Evolutionary conservation across 352 stramenopile species (phyloP).

Genomic region (Thalassiosira delicatula): DNA sequence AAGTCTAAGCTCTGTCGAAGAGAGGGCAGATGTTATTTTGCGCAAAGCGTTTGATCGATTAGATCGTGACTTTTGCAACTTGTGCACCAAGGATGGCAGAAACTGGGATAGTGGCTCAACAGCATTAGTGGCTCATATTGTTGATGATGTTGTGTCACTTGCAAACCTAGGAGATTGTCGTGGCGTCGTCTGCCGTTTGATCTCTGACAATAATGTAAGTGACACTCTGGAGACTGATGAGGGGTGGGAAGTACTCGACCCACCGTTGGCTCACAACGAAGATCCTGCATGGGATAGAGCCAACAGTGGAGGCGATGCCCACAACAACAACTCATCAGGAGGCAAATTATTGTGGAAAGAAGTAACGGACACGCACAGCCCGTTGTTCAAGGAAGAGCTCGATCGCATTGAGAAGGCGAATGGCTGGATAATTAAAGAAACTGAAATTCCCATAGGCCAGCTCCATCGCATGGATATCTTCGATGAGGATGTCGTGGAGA

Average conservation of each 20-base stretch:
- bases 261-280: slow-evolving; percentile 20
- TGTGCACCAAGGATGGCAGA: slow-evolving; percentile 70
- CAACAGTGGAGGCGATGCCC: slow-evolving; percentile 18
- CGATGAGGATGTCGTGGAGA: slow-evolving; percentile 78
- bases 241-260: slow-evolving; percentile 67
- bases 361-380: slow-evolving; percentile 72
- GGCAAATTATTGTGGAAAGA: slow-evolving; percentile 72
- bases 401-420: slow-evolving; percentile 75
- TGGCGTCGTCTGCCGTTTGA: slow-evolving; percentile 66
- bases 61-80: slow-evolving; percentile 76
- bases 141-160: slow-evolving; percentile 70
- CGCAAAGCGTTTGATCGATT: slow-evolving; percentile 67
- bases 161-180: slow-evolving; percentile 79
- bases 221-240: slow-evolving; percentile 26
- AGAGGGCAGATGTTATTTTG: slow-evolving; percentile 56
- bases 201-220: slow-evolving; percentile 37
- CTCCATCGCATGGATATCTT: slow-evolving; percentile 75
- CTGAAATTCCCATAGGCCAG: slow-evolving; percentile 73
- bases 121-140: slow-evolving; percentile 69
- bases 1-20: slow-evolving; percentile 46
- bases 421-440: slow-evolving; percentile 79
- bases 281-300: slow-evolving; percentile 39
- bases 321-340: slow-evolving; percentile 4
- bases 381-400: slow-evolving; percentile 62
- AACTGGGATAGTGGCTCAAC: slow-evolving; percentile 81